A percentile compares a stretch with the other conserved stretches of the same genome.
Evolutionary conservation across 2,329 filamentous ascomycete species (phyloP).

Genomic region (Fusarium temperatum): DNA sequence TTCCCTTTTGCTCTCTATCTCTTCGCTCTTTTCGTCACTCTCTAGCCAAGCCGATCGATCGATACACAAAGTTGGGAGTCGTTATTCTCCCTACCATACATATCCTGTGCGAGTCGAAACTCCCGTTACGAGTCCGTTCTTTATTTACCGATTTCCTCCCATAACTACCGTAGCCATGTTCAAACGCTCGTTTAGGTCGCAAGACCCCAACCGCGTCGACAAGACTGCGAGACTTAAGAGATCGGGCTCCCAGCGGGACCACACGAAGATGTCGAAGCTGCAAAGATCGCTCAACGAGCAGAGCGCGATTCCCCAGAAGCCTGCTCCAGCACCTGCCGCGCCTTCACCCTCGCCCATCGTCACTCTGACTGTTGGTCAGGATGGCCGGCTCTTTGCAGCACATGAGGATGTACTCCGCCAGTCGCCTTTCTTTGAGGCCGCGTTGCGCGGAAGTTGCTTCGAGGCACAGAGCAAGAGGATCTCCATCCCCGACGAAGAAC

Average conservation of each 20-base stretch:
- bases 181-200: constrained; percentile 87
- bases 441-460: constrained; percentile 76
- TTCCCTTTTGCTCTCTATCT: constrained; percentile 43
- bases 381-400: constrained; percentile 91
- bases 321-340: constrained; percentile 30
- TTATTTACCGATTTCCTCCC: constrained; percentile 31
- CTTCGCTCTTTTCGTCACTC: constrained; percentile 65
- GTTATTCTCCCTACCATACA: constrained; percentile 4
- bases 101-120: constrained; percentile 17
- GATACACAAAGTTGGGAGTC: constrained; percentile 36
- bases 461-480: constrained; percentile 80
- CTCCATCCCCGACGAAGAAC: constrained; percentile 79
- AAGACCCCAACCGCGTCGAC: constrained; percentile 78
- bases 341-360: constrained; percentile 75
- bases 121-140: constrained; percentile 42
- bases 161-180: constrained; percentile 72
- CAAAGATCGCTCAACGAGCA: constrained; percentile 79
- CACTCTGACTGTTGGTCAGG: constrained; percentile 83
- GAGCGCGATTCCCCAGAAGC: constrained; percentile 47
- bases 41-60: constrained; percentile 49
- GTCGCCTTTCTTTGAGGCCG: constrained; percentile 83
- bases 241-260: constrained; percentile 68
- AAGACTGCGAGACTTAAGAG: constrained; percentile 87
- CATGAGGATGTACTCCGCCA: constrained; percentile 91
- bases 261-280: constrained; percentile 83